Evolutionary conservation across 805 yeast genomes (phyloP).

Genomic region (Zygotorulaspora florentina): DNA sequence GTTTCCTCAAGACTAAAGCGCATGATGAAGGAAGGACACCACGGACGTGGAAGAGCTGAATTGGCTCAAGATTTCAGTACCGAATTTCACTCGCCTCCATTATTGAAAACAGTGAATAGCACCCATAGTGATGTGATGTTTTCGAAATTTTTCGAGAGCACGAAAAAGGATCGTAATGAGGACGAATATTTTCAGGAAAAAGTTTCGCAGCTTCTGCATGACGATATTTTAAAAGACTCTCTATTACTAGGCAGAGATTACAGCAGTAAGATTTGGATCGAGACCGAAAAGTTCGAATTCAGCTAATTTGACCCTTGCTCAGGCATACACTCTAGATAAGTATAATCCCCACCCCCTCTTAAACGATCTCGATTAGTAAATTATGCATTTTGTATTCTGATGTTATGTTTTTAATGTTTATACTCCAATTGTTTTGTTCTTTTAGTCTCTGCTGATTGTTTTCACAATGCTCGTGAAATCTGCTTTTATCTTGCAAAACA

Average conservation of each 20-base stretch:
- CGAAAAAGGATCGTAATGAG: background rate
- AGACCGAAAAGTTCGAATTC: slow-evolving; percentile 10
- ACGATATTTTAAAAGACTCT: slow-evolving; percentile 3
- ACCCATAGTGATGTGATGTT: slow-evolving; percentile 3
- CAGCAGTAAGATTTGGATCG: slow-evolving; percentile 8
- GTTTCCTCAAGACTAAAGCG: slow-evolving; percentile 6
- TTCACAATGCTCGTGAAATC: too few species aligned
- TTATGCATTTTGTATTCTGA: background rate
- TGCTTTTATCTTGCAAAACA: background rate
- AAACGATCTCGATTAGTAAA: background rate
- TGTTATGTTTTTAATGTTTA: too few species aligned
- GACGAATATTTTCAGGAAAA: slow-evolving; percentile 5
- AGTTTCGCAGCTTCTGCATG: slow-evolving; percentile 3
- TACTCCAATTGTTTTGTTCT: too few species aligned
- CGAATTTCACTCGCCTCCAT: slow-evolving; percentile 1
- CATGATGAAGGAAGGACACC: slow-evolving; percentile 4
- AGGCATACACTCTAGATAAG: too few species aligned
- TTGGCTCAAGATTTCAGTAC: background rate
- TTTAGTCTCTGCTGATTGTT: too few species aligned
- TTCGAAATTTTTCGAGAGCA: slow-evolving; percentile 8
- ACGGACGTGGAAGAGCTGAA: slow-evolving; percentile 1
- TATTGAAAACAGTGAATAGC: slow-evolving; percentile 4
- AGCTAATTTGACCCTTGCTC: background rate
- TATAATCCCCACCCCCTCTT: too few species aligned
- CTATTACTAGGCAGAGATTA: slow-evolving; percentile 7